Percentiles rank a stretch among this genome's conserved stretches.
These are phyloP conservation scores for Daucus carota DNA, from an alignment of 129 eudicot species.

Conservation along the genomic window DNA sequence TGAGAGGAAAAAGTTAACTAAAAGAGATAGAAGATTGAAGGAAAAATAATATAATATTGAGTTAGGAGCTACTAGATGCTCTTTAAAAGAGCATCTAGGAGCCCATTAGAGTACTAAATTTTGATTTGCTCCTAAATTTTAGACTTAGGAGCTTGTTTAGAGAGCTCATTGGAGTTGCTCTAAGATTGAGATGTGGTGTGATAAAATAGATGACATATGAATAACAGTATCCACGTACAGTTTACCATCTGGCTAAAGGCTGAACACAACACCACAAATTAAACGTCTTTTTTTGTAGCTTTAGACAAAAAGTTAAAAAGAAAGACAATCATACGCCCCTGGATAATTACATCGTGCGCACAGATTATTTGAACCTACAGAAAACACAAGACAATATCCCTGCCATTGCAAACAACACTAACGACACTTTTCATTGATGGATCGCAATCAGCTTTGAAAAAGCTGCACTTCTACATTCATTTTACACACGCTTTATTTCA, in stretches of 20 bases:
- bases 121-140: too few relatives aligned
- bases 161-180: too few relatives aligned
- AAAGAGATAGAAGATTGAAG: too few relatives aligned
- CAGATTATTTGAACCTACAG: constrained; percentile 16
- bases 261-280: not conserved
- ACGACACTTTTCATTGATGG: constrained; percentile 1
- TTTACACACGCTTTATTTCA: not conserved
- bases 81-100: too few relatives aligned
- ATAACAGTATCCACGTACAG: not conserved
- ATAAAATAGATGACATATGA: not conserved
- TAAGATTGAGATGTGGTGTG: too few relatives aligned
- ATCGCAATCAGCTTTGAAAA: constrained; percentile 9
- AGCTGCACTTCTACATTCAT: not conserved
- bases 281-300: not conserved
- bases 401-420: not conserved
- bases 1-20: too few relatives aligned
- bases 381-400: not conserved
- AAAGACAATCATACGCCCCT: constrained; percentile 11
- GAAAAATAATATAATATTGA: too few relatives aligned
- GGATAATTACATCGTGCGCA: not conserved
- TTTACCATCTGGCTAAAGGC: not conserved
- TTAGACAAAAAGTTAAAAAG: constrained; percentile 3
- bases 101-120: too few relatives aligned
- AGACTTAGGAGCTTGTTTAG: too few relatives aligned
- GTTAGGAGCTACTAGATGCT: too few relatives aligned